Evolutionary conservation across 2,329 filamentous ascomycete species (phyloP), one percentile per base, ranked within the genome.

Genomic region (Stagonosporopsis cucurbitacearum): DNA sequence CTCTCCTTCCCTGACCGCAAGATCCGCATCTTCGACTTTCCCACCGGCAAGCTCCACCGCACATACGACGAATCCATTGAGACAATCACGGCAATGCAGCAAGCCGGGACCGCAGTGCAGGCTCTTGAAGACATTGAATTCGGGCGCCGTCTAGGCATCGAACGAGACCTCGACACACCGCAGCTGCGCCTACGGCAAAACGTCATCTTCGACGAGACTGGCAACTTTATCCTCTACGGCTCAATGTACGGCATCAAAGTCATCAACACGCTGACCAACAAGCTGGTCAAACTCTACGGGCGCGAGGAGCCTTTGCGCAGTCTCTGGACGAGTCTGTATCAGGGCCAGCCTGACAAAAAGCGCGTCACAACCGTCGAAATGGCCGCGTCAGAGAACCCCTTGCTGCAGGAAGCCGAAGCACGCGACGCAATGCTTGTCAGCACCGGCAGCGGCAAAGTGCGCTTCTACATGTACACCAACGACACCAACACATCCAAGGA

Each of bases 401-500:
- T 99, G 1, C 84, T 99, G 2, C 91, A 95, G 70, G 93, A 97
- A 79, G 91, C 95, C 1, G 94, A 97, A 76, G 86, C 87, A 19
- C 85, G 93, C 58, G 95, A 99, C 72, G 93, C 96, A 0, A 94
- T 98, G 70, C 81, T 99, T 7, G 84, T 96, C 40, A 84, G 86
- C 9, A 98, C 95, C 0, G 94, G 88, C 0, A 88, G 90, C 41
- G 90, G 88, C 60, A 98, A 96, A 77, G 86, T 90, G 25, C 89
- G 96, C 36, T 99, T 99, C 79, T 99, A 97, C 82, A 92, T 98
- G 87, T 99, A 97, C 77, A 96, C 91, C 32, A 96, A 97, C 74
- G 90, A 96, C 35, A 85, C 88, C 33, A 89, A 92, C 60, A 61
- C 56, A 3, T 57, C 65, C 23, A 70, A 72, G 47, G 88, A 88